Evolutionary conservation across 2,329 filamentous ascomycete species (phyloP).

Genomic region (Zasmidium angulare): DNA sequence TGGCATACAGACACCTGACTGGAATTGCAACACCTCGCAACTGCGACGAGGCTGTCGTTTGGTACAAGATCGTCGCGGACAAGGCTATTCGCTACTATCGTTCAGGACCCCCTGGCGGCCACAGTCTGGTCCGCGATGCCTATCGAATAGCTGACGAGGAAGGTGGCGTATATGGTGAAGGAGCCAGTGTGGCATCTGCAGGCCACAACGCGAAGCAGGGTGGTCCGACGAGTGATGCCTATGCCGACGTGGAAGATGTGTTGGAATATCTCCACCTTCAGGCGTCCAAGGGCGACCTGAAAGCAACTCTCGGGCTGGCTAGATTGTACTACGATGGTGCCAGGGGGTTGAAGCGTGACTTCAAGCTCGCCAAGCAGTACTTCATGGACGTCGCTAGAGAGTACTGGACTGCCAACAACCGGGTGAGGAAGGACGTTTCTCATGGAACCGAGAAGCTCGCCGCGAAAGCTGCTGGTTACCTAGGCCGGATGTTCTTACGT

Average conservation of each 20-base stretch:
- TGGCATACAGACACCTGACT: conserved; percentile 79
- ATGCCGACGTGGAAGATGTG: conserved; percentile 87
- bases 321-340: conserved; percentile 87
- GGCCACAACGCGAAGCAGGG: conserved; percentile 77
- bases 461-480: conserved; percentile 78
- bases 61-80: conserved; percentile 91
- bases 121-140: conserved; percentile 71
- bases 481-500: conserved; percentile 85
- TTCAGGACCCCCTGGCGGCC: conserved; percentile 86
- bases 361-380: conserved; percentile 72
- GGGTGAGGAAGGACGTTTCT: conserved; percentile 67
- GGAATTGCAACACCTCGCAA: conserved; percentile 83
- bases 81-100: conserved; percentile 87
- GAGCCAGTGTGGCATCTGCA: conserved; percentile 85
- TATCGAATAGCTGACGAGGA: conserved; percentile 86
- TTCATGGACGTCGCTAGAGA: conserved; percentile 76
- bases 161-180: conserved; percentile 92
- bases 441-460: conserved; percentile 74
- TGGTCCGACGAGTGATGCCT: conserved; percentile 72
- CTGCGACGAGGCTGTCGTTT: conserved; percentile 80
- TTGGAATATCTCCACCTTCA: conserved; percentile 91
- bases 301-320: conserved; percentile 81
- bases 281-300: conserved; percentile 84
- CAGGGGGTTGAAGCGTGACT: conserved; percentile 69
- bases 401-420: conserved; percentile 77